Evolutionary conservation across 2,329 filamentous ascomycete genomes (phyloP), one percentile per base, ranked within the genome.

Genomic region (Westerdykella sp.): DNA sequence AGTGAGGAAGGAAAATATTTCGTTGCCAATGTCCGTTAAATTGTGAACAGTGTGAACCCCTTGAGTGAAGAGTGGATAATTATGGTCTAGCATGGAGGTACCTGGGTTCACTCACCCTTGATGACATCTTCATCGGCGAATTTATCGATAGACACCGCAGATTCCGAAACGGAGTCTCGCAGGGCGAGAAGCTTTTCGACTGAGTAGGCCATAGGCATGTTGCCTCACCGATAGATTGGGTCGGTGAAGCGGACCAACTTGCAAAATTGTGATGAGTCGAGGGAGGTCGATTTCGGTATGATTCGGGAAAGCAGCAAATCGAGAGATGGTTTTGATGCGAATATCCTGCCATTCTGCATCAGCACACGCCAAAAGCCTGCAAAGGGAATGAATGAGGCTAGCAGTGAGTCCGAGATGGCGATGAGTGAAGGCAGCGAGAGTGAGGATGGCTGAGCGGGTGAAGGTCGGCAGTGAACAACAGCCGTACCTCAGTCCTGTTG

Each of bases 121-220:
- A 70, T 66, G 14, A 62, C 64, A 42, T 69, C 66, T 50, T 69
- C 67, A 42, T 69, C 62, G 13, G 59, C 59, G 42, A 70, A 69
- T 47, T 60, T 67, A 39, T 69, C 67, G 21, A 70, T 56, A 12
- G 66, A 69, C 22, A 69, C 65, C 10, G 66, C 63, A 23, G 66
- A 69, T 49, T 69, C 67, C 7, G 67, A 68, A 2, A 67, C 65
- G 1, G 67, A 69, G 44, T 66, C 63, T 36, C 67, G 56, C 30
- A 70, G 55, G 36, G 67, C 67, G 30, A 70, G 60, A 9, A 70
- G 55, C 51, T 70, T 66, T 43, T 68, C 66, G 9, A 68, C 65
- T 43, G 64, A 68, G 54, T 69, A 69, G 47, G 60, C 58, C 34
- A 59, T 47, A 40, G 63, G 62, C 62, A 66, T 65, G 34, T 38